A percentile compares a stretch with the other conserved stretches of the same genome.
Conservation (phyloP, 441 rosid species). For the Erysimum pusillum region DNA sequence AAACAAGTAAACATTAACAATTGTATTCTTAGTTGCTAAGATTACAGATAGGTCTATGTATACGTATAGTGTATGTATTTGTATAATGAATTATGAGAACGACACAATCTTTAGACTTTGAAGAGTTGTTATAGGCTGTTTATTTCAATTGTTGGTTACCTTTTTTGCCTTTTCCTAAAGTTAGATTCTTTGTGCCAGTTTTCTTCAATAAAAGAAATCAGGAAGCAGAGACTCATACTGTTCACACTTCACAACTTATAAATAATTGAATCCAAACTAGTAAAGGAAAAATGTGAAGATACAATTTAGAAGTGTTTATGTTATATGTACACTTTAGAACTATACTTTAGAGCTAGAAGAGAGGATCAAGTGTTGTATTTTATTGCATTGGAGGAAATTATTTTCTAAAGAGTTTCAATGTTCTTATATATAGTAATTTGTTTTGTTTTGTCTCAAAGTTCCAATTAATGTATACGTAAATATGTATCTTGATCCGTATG, state of each 20-base stretch:
- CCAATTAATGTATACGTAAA: too few species aligned
- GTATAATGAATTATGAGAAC: slow-evolving; percentile 25
- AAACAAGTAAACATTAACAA: slow-evolving; percentile 22
- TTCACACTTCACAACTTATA: slow-evolving; percentile 32
- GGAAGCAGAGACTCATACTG: background rate
- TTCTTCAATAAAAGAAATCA: slow-evolving; percentile 16
- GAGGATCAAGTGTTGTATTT: too few species aligned
- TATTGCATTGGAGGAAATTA: too few species aligned
- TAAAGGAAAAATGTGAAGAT: background rate
- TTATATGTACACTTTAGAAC: too few species aligned
- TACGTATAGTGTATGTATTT: slow-evolving; percentile 19
- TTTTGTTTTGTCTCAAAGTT: too few species aligned
- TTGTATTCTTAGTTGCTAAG: slow-evolving; percentile 47
- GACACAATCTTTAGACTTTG: slow-evolving; percentile 42
- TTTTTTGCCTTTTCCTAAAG: slow-evolving; percentile 33
- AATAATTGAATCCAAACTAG: background rate
- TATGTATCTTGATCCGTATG: too few species aligned
- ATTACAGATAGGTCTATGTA: slow-evolving; percentile 34
- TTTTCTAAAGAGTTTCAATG: too few species aligned
- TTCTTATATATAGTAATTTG: too few species aligned
- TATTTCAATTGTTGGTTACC: slow-evolving; percentile 26
- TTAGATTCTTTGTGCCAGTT: slow-evolving; percentile 20
- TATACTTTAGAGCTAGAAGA: too few species aligned
- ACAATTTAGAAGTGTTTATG: slow-evolving; percentile 20
- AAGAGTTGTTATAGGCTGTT: slow-evolving; percentile 44